These are phyloP conservation scores for Cryptococcus sp. DNA, from an alignment of 1,284 basidiomycete species.

Conservation along the genomic window DNA sequence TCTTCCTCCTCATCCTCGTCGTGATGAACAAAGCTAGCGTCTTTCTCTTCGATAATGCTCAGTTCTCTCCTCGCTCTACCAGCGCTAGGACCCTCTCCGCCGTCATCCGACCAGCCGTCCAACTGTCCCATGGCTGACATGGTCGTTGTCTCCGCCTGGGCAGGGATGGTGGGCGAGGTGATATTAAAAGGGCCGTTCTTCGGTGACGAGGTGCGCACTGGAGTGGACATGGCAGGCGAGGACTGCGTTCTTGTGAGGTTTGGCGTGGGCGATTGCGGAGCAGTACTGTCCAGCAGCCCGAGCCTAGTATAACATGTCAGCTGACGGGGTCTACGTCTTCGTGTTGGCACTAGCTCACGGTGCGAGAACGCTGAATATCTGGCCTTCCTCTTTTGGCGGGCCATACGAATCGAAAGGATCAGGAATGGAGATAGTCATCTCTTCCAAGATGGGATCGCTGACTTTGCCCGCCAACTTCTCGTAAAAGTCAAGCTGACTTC, in stretches of 20 bases:
- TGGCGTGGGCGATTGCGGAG: constrained; percentile 38
- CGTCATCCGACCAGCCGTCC: constrained; percentile 30
- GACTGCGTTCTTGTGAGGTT: constrained; percentile 34
- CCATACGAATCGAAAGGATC: constrained; percentile 93
- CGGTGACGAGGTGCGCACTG: constrained; percentile 16
- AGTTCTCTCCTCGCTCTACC: constrained; percentile 41
- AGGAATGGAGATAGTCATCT: constrained; percentile 82
- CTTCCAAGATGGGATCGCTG: constrained; percentile 86
- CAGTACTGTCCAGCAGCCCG: constrained; percentile 35
- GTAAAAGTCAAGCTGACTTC: constrained; percentile 53
- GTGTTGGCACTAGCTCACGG: constrained; percentile 60
- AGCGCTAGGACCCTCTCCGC: constrained; percentile 11
- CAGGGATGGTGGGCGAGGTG: constrained; percentile 24
- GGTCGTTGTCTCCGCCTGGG: constrained; percentile 28
- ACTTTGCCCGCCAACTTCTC: constrained; percentile 64
- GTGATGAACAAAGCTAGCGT: constrained; percentile 7
- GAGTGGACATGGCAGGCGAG: constrained; percentile 24
- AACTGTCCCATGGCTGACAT: constrained; percentile 30
- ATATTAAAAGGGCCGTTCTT: constrained; percentile 23
- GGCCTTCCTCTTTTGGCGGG: constrained; percentile 79
- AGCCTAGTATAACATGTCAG: constrained; percentile 19
- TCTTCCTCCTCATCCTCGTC: constrained; percentile 4
- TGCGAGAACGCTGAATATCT: constrained; percentile 88
- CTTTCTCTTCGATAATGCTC: constrained; percentile 50
- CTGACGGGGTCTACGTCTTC: neutral